Percentiles rank a stretch among this genome's conserved stretches.
Evolutionary conservation across 768 basidiomycete genomes (phyloP).

Genomic region (Chalciporus chontae): DNA sequence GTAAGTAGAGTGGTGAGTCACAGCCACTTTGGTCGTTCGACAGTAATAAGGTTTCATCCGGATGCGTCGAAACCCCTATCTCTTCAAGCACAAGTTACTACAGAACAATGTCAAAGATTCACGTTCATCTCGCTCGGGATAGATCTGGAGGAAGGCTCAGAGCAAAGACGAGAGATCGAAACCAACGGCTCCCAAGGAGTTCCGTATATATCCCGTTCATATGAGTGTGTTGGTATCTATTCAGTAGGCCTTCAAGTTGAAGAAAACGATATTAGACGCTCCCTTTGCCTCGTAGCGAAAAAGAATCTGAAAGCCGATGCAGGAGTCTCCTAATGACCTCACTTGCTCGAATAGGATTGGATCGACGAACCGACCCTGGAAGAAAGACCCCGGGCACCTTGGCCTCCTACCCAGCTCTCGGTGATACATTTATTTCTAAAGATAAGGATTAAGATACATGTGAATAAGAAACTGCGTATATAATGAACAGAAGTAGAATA

Average conservation of each 20-base stretch:
- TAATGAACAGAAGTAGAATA: too few relatives aligned
- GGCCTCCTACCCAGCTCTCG: too few relatives aligned
- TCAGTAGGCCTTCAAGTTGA: too few relatives aligned
- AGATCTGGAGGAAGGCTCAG: constrained; percentile 62
- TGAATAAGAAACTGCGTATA: too few relatives aligned
- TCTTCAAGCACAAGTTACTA: too few relatives aligned
- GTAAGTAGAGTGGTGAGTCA: not conserved
- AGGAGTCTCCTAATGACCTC: constrained; percentile 70
- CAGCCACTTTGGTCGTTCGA: not conserved
- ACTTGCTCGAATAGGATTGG: too few relatives aligned
- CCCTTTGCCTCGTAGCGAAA: constrained; percentile 41
- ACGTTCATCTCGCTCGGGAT: too few relatives aligned
- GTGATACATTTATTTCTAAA: too few relatives aligned
- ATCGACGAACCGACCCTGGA: too few relatives aligned
- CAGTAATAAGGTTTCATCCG: not conserved
- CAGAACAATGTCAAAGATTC: too few relatives aligned
- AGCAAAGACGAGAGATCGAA: constrained; percentile 46
- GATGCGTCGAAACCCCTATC: not conserved
- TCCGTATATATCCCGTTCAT: constrained; percentile 6
- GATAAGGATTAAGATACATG: too few relatives aligned
- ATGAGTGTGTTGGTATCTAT: not conserved
- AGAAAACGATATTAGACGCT: constrained; percentile 47
- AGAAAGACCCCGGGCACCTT: too few relatives aligned
- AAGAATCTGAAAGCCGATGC: constrained; percentile 54
- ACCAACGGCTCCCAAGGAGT: constrained; percentile 32